A percentile compares a stretch with the other conserved stretches of the same genome.
These are phyloP conservation scores for Ascoidea asiatica DNA, from an alignment of 805 yeast species.

Conservation along the genomic window DNA sequence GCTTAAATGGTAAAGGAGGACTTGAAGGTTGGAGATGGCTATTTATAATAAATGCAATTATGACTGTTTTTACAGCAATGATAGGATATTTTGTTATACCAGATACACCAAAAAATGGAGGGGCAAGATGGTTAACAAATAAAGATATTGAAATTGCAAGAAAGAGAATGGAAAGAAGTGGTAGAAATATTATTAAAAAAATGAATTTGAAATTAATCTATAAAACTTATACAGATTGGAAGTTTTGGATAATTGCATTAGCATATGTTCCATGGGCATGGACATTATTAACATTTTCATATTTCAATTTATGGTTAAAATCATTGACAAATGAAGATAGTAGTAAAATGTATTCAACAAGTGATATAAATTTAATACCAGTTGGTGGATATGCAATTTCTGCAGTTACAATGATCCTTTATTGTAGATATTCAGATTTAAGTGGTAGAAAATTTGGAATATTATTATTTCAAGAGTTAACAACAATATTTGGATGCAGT, in stretches of 20 bases:
- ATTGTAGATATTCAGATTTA: conserved; percentile 9
- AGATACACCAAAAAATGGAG: conserved; percentile 19
- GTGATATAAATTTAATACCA: conserved; percentile 11
- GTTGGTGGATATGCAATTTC: conserved; percentile 12
- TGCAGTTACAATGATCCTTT: conserved; percentile 8
- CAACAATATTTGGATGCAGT: conserved; percentile 29
- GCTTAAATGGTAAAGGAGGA: conserved; percentile 19
- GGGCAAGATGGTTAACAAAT: conserved; percentile 18
- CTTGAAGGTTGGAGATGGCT: conserved; percentile 36
- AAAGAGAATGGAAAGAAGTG: conserved; percentile 15
- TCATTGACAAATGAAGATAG: conserved; percentile 3
- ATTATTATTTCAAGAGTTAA: conserved; percentile 19
- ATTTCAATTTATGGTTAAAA: conserved; percentile 4
- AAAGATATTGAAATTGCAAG: conserved; percentile 19
- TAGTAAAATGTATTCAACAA: conserved; percentile 1
- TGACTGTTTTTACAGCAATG: conserved; percentile 23
- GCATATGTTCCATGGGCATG: conserved; percentile 7
- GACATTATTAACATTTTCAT: not conserved
- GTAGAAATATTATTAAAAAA: conserved; percentile 14
- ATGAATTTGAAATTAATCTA: conserved; percentile 30
- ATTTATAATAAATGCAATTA: conserved; percentile 35
- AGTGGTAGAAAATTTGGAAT: conserved; percentile 1
- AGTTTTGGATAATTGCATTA: conserved; percentile 38
- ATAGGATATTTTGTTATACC: conserved; percentile 24
- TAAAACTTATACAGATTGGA: conserved; percentile 44